Percentiles rank a stretch among this genome's conserved stretches.
Evolutionary conservation across 208 protist species (phyloP).

Genomic region (Trypanosoma boissoni): DNA sequence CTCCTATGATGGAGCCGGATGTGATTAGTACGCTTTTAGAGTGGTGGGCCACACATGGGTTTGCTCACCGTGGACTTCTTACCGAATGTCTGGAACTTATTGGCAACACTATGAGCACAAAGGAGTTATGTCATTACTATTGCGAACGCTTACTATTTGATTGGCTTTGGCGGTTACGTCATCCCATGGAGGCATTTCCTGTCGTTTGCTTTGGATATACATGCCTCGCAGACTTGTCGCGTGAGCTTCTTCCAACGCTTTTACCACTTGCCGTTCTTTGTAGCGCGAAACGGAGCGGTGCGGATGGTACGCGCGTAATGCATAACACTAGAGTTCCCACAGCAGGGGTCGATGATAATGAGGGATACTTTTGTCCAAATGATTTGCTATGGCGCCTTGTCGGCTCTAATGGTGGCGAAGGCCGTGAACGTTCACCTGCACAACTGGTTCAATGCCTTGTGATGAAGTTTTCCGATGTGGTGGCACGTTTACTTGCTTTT

Average conservation of each 20-base stretch:
- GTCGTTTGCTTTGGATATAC: conserved; percentile 54
- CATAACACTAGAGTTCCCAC: too few species aligned
- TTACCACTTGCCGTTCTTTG: conserved; percentile 55
- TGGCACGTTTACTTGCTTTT: conserved; percentile 24
- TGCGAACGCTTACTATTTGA: conserved; percentile 43
- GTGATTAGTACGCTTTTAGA: conserved; percentile 73
- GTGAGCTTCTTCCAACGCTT: conserved; percentile 26
- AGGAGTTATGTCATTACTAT: conserved; percentile 41
- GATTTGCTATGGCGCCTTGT: conserved; percentile 25
- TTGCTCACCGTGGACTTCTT: conserved; percentile 39
- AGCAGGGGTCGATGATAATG: conserved; percentile 2
- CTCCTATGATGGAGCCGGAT: conserved; percentile 41
- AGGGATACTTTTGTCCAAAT: conserved; percentile 19
- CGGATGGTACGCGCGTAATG: too few species aligned
- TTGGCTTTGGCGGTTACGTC: conserved; percentile 64
- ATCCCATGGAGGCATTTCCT: conserved; percentile 64
- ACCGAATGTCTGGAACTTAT: conserved; percentile 57
- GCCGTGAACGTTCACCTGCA: background rate
- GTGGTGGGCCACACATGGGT: conserved; percentile 67
- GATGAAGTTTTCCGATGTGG: conserved; percentile 24
- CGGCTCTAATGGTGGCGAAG: too few species aligned
- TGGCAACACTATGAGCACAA: conserved; percentile 19
- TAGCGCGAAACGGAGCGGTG: conserved; percentile 15
- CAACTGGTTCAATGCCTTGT: conserved; percentile 12
- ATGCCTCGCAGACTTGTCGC: conserved; percentile 26